Evolutionary conservation across 495 filamentous ascomycete species (phyloP), one percentile per base, ranked within the genome.

Genomic region (Penicillium cinerascens): DNA sequence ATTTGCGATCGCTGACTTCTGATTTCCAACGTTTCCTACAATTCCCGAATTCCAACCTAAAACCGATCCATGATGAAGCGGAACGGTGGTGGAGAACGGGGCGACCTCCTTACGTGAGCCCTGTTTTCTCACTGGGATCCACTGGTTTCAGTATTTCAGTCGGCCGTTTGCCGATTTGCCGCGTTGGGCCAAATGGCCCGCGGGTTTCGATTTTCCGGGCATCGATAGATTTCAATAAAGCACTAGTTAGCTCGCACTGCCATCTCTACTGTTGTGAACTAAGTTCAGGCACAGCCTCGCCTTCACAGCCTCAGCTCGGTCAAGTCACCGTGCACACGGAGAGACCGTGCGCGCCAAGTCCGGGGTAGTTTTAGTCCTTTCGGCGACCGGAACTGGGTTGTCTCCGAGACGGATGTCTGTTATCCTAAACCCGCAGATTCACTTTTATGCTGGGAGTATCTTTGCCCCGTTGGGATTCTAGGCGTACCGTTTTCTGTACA

Each of bases 151-250:
- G n/a, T n/a, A n/a, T n/a, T n/a, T n/a, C n/a, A n/a, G n/a, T n/a
- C n/a, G n/a, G n/a, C n/a, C n/a, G n/a, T n/a, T n/a, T n/a, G 52
- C 63, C 63, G 57, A 57, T 33, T 54, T 58, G 27, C 60, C 57
- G 51, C n/a, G 23, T 43, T 38, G 39, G 44, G 44, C 16, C 39
- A 49, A 17, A 49, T 42, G 41, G 37, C 39, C 55, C 55, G 45
- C 25, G 36, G 26, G 13, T 15, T 35, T 10, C 13, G 22, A 29
- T 29, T 22, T 25, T 23, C 25, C 25, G 29, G 29, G 10, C 29
- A 33, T 33, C 1, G 2, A 15, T 33, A 33, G 29, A 33, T 33
- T 10, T 33, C 29, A n/a, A 51, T 23, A n/a, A n/a, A n/a, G n/a
- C n/a, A n/a, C n/a, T n/a, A n/a, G n/a, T n/a, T n/a, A n/a, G n/a